Evolutionary conservation across 2,329 filamentous ascomycete genomes (phyloP).

Genomic region (Alternaria incomplexa): DNA sequence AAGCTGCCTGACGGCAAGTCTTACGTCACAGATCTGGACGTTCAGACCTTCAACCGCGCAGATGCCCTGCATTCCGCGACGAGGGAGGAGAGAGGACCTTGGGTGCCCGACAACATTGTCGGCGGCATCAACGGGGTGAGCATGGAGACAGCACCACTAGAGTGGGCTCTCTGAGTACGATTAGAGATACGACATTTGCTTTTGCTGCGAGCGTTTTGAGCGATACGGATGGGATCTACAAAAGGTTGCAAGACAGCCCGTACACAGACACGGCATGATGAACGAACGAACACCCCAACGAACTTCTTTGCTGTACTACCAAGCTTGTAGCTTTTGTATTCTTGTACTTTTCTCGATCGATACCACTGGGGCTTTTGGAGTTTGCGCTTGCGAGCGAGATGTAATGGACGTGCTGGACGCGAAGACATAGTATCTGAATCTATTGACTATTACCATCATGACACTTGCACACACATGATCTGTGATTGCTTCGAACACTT

Average conservation of each 20-base stretch:
- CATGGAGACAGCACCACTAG: constrained; percentile 2
- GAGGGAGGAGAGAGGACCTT: constrained; percentile 85
- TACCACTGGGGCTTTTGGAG: constrained; percentile 15
- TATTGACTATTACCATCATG: neutral
- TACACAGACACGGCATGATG: constrained; percentile 24
- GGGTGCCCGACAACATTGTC: constrained; percentile 73
- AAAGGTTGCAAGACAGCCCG: constrained; percentile 23
- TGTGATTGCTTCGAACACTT: neutral
- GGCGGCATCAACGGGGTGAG: constrained; percentile 1
- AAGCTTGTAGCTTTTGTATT: constrained; percentile 4
- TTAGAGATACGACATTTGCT: constrained; percentile 6
- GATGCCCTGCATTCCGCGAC: constrained; percentile 81
- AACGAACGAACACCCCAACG: constrained; percentile 3
- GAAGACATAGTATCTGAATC: constrained; percentile 9
- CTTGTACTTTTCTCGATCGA: constrained; percentile 11
- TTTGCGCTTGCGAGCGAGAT: neutral
- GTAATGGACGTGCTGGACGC: constrained; percentile 10
- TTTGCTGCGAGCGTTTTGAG: constrained; percentile 10
- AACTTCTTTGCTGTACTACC: constrained; percentile 13
- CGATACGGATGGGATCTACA: constrained; percentile 6
- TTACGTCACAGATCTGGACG: constrained; percentile 92
- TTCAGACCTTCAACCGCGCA: constrained; percentile 87
- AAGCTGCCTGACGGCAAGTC: constrained; percentile 69
- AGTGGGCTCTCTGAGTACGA: constrained; percentile 5
- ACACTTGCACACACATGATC: neutral